phyloP scores from a whole-genome alignment of 345 rosid species.

The Turritis glabra region DNA sequence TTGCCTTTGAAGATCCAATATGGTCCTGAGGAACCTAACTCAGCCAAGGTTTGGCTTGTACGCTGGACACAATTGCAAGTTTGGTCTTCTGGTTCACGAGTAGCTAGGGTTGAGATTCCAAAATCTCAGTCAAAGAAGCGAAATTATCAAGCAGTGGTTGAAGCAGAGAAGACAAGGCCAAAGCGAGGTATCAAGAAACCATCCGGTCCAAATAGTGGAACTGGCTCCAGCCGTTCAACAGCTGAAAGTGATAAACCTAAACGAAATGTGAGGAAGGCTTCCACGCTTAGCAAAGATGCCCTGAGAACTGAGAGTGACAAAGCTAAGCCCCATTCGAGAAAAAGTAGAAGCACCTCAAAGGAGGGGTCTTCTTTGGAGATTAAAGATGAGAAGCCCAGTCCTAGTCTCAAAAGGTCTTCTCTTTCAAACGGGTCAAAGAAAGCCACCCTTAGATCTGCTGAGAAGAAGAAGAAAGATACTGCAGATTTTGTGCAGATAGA shows the following conservation, averaged over 20 bases:
- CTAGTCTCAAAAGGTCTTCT: conserved; percentile 42
- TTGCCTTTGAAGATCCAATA: conserved; percentile 56
- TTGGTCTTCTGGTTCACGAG: conserved; percentile 52
- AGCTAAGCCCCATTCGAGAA: conserved; percentile 49
- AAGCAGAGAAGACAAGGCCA: conserved; percentile 44
- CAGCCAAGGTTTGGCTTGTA: conserved; percentile 65
- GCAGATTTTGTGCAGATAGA: conserved; percentile 25
- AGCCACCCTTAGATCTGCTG: conserved; percentile 40
- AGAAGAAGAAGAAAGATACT: conserved; percentile 40
- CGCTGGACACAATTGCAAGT: conserved; percentile 72
- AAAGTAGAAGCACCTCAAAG: conserved; percentile 41
- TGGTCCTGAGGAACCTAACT: conserved; percentile 61
- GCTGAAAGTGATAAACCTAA: conserved; percentile 50
- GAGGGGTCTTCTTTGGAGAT: conserved; percentile 46
- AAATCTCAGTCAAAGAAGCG: conserved; percentile 43
- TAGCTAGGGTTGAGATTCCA: conserved; percentile 39
- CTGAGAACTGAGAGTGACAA: conserved; percentile 52
- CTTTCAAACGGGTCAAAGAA: conserved; percentile 41
- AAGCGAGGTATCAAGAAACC: conserved; percentile 51
- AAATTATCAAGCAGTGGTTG: conserved; percentile 39
- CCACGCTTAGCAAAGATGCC: conserved; percentile 44
- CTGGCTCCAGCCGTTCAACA: conserved; percentile 39
- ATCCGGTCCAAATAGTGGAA: conserved; percentile 45
- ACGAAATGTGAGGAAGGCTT: conserved; percentile 49
- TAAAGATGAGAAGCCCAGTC: conserved; percentile 49